Base-by-base conservation (phyloP, 129 eudicot genomes). In the Flaveria bidentis region DNA sequence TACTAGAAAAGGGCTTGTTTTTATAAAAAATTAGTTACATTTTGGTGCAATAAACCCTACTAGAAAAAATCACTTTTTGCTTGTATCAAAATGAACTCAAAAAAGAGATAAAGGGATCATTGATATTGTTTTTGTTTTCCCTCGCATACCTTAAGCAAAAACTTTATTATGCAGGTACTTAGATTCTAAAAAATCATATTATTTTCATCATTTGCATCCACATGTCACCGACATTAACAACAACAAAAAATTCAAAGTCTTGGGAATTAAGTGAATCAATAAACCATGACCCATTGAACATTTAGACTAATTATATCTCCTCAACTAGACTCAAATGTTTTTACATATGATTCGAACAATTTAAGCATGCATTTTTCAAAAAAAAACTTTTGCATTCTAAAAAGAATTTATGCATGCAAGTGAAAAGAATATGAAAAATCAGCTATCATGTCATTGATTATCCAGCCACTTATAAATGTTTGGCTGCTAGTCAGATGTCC, bases 361-460 rank as follows among this genome's bases (percentile, higher is more conserved):
- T 15, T 30, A 33, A 50, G 22, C 44, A 55, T 56, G 55, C 20
- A 14, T 33, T 20, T 12, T 2, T 9, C 1, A 17, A 36, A 39
- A 39, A 39, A 50, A n/a, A 56, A 12, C 51, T 63, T 13, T 6
- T 17, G 50, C 62, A 76, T 76, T 11, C 78, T 22, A 18, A 56
- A 39, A 56, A 50, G 46, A 56, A 39, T 65, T 49, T 13, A 11
- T 17, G 50, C 62, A 76, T 76, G 17, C 70, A 22, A 60, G 9
- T 72, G 65, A 33, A 28, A 73, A 6, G 20, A 14, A 17, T 13
- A 64, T 50, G 72, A 64, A 63, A 47, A 33, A 16, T 33, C 33
- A 53, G 49, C 50, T 17, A 65, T 76, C 49, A 49, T 65, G 22
- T 49, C 66, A 62, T 49, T n/a, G 66, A 30, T 53, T 76, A 65